Percentiles rank a stretch among this genome's conserved stretches.
These are phyloP conservation scores for Pilasporangium apinafurcum DNA, from an alignment of 352 stramenopile genomes.

Conservation along the genomic window DNA sequence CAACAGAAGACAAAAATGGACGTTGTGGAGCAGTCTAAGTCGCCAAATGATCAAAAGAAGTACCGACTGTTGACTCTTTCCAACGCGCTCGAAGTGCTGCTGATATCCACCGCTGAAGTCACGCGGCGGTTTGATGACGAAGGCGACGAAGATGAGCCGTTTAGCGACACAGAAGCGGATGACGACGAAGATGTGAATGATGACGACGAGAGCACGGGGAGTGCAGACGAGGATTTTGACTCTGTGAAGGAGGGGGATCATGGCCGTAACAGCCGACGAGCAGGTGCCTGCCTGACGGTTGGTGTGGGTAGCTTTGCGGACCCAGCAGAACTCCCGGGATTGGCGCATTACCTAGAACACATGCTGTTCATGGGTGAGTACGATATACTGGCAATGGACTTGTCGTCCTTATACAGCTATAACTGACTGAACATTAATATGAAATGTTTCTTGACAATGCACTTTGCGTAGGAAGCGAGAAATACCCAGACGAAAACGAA, in stretches of 20 bases:
- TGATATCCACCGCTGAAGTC: constrained; percentile 61
- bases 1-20: constrained; percentile 11
- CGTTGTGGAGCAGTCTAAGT: constrained; percentile 60
- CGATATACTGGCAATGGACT: no score
- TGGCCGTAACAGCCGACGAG: constrained; percentile 22
- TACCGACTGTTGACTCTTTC: constrained; percentile 76
- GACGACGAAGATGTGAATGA: constrained; percentile 11
- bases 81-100: constrained; percentile 71
- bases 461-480: constrained; percentile 52
- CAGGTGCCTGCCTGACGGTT: constrained; percentile 61
- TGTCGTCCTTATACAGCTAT: no score
- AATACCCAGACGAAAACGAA: constrained; percentile 92
- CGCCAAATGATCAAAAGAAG: constrained; percentile 75
- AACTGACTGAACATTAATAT: no score
- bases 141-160: constrained; percentile 8
- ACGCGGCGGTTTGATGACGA: constrained; percentile 13
- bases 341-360: constrained; percentile 93
- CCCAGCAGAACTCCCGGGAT: constrained; percentile 55
- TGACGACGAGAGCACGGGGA: constrained; percentile 13
- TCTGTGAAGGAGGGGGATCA: constrained; percentile 1
- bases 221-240: constrained; percentile 13
- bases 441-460: no score
- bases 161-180: constrained; percentile 19
- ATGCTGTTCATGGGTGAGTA: constrained; percentile 97
- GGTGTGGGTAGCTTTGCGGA: constrained; percentile 72